phyloP scores from a whole-genome alignment of 352 stramenopile genomes.

The Thalassiosira livingstoniorum region DNA sequence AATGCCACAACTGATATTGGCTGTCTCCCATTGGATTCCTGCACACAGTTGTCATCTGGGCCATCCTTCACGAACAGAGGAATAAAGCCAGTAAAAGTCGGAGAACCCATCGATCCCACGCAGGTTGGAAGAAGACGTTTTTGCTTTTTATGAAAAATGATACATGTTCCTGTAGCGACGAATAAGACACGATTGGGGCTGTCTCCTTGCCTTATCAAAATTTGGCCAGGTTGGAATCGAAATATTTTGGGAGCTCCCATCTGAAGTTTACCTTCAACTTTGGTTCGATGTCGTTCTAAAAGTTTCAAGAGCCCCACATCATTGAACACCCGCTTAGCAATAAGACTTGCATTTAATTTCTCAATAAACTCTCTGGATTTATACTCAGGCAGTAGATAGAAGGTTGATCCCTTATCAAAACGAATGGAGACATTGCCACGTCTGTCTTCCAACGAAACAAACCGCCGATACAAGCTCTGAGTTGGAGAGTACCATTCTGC shows the following conservation, averaged over 20 bases:
- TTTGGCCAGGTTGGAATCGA: slow-evolving; percentile 7
- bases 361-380: slow-evolving; percentile 15
- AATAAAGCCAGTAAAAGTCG: slow-evolving; percentile 10
- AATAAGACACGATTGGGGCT: not conserved
- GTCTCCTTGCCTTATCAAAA: slow-evolving; percentile 7
- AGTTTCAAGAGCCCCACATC: slow-evolving; percentile 10
- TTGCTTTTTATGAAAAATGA: slow-evolving; percentile 11
- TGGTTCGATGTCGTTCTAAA: not conserved
- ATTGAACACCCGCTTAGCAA: slow-evolving; percentile 3
- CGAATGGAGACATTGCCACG: slow-evolving; percentile 4
- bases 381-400: not conserved
- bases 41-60: not conserved
- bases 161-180: slow-evolving; percentile 6
- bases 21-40: not conserved
- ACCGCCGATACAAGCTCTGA: not conserved
- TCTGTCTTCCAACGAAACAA: slow-evolving; percentile 1
- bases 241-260: not conserved
- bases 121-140: not conserved
- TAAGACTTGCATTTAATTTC: slow-evolving; percentile 12
- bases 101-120: slow-evolving; percentile 3
- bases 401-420: slow-evolving; percentile 21
- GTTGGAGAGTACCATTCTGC: not conserved
- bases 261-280: not conserved
- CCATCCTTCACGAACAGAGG: not conserved
- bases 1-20: slow-evolving; percentile 17